A percentile compares a stretch with the other conserved stretches of the same genome.
These are phyloP conservation scores for Ziziphus jujuba DNA, from an alignment of 306 rosid species.

Conservation along the genomic window DNA sequence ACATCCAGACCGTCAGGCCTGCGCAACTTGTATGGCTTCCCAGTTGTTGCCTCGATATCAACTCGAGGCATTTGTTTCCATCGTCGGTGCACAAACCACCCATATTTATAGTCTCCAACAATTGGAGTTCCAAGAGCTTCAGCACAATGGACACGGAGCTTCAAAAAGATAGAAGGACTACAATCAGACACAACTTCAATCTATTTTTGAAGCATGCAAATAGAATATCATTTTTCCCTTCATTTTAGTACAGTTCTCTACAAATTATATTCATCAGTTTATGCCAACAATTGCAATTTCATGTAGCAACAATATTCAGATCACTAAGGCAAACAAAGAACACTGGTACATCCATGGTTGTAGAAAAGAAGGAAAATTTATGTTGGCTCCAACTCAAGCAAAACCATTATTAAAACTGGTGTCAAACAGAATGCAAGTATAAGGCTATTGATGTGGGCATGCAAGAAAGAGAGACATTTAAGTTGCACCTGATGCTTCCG, in stretches of 20 bases:
- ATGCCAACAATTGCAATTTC: not conserved
- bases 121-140: slow-evolving; percentile 98
- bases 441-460: too few relatives aligned
- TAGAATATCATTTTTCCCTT: too few relatives aligned
- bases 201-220: not conserved
- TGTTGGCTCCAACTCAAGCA: too few relatives aligned
- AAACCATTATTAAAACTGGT: too few relatives aligned
- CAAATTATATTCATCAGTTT: slow-evolving; percentile 4
- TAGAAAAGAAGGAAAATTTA: not conserved
- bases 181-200: slow-evolving; percentile 8
- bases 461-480: not conserved
- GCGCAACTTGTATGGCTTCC: slow-evolving; percentile 72
- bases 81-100: slow-evolving; percentile 79
- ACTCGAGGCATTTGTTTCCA: slow-evolving; percentile 88
- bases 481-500: slow-evolving; percentile 92
- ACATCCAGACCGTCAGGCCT: slow-evolving; percentile 85
- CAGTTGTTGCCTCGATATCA: slow-evolving; percentile 66
- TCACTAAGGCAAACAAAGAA: not conserved
- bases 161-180: slow-evolving; percentile 15
- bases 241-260: not conserved
- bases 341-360: not conserved
- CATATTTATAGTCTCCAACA: slow-evolving; percentile 92
- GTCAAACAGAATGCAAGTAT: too few relatives aligned
- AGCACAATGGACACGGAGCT: slow-evolving; percentile 96
- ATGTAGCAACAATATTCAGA: not conserved